These are phyloP conservation scores for Coniochaeta sp. DNA, from an alignment of 2,329 filamentous ascomycete genomes.

Conservation along the genomic window DNA sequence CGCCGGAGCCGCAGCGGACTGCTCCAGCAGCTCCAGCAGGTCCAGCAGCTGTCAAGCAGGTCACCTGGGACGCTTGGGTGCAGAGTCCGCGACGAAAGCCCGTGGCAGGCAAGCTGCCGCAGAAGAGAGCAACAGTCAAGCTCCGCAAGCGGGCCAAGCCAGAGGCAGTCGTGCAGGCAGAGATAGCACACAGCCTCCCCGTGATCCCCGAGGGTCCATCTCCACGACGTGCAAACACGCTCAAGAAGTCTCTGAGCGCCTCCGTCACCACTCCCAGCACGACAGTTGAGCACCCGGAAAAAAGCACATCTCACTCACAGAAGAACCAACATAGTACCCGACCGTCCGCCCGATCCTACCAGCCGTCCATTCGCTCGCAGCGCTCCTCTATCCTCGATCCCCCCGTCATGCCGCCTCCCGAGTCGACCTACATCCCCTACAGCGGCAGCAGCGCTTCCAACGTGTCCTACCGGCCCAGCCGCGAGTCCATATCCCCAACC, in stretches of 20 bases:
- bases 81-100: conserved; percentile 5
- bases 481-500: conserved; percentile 40
- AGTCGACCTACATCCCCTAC: conserved; percentile 56
- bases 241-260: conserved; percentile 22
- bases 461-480: conserved; percentile 40
- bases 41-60: neutral
- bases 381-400: conserved; percentile 48
- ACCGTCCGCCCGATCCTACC: conserved; percentile 39
- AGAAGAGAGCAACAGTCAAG: conserved; percentile 36
- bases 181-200: conserved; percentile 35
- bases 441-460: conserved; percentile 34
- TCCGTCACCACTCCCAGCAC: neutral
- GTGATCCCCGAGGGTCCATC: conserved; percentile 44
- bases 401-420: conserved; percentile 53
- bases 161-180: conserved; percentile 19
- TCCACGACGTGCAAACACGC: conserved; percentile 29
- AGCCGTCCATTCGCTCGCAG: conserved; percentile 42
- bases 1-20: conserved; percentile 2
- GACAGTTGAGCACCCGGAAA: conserved; percentile 11
- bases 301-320: conserved; percentile 30
- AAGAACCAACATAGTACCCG: conserved; percentile 34
- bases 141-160: conserved; percentile 36
- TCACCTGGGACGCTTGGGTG: neutral
- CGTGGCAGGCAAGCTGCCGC: conserved; percentile 4
- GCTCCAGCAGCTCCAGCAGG: too few species aligned